Evolutionary conservation across 768 basidiomycete species (phyloP), one percentile per base, ranked within the genome.

Genomic region (Lactifluus echinatus): DNA sequence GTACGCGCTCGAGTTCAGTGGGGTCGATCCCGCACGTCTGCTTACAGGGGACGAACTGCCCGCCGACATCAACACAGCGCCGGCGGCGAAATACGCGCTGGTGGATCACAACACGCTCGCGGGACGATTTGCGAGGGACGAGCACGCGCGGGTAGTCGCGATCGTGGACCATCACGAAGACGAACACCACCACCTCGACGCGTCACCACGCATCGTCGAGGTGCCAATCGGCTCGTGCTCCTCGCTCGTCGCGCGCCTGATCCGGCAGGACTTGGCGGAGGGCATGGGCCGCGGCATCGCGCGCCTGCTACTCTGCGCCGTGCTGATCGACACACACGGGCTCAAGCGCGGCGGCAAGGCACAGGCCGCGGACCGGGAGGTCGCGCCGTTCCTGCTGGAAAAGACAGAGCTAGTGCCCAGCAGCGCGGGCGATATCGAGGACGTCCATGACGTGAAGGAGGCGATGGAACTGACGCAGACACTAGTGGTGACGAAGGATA

Each of bases 121-220:
- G 26, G 64, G 72, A 1, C 64, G 65, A 36, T 86, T 80, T 66
- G 50, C 56, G 19, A 42, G 2, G 8, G 44, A 61, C 39, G n/a
- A 50, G 8, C 17, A 26, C 1, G 50, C 23, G 61, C 70, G 2
- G 37, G 90, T 98, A 10, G 75, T 80, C 0, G 84, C 87, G 2
- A 75, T 98, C 52, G 73, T 98, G 26, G 96, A 99, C 68, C 95
- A 99, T 66, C 93, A 98, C 66, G 83, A 76, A 15, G 95, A 99
- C 69, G 94, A 98, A 65, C 75, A 77, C 0, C 69, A 76, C 1
- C 79, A 96, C 68, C 69, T 68, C 4, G 76, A 79, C 52, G 83
- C 82, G 0, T 70, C 77, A n/a, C 86, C 88, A 2, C 80, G 94
- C 21, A 70, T 81, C 55, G 76, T 97, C 51, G 68, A 71, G 39